Evolutionary conservation across 768 basidiomycete species (phyloP).

Genomic region (Multifurca ochricompacta): DNA sequence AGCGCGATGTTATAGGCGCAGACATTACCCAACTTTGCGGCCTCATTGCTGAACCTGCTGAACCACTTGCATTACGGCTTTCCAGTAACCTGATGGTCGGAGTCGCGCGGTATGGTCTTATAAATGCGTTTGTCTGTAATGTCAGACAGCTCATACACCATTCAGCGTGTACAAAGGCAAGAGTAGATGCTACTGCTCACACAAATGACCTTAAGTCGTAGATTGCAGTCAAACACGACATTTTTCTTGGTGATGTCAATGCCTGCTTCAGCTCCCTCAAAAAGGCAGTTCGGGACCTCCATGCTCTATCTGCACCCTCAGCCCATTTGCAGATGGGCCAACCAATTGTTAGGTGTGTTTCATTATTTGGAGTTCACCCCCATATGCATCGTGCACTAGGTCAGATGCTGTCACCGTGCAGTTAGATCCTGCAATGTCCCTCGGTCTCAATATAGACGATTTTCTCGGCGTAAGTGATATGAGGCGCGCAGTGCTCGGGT

Average conservation of each 20-base stretch:
- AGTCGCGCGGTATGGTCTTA: constrained; percentile 63
- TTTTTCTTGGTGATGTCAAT: constrained; percentile 73
- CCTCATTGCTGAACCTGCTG: constrained; percentile 73
- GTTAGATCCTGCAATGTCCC: constrained; percentile 22
- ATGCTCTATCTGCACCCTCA: constrained; percentile 36
- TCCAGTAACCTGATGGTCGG: constrained; percentile 89
- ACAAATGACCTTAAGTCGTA: neutral
- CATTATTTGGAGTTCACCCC: neutral
- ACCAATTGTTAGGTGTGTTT: constrained; percentile 49
- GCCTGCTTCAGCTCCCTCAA: constrained; percentile 70
- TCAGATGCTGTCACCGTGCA: constrained; percentile 30
- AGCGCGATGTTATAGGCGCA: constrained; percentile 74
- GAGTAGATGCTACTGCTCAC: neutral
- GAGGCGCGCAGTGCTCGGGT: neutral
- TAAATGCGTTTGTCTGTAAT: neutral
- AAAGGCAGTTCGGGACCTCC: constrained; percentile 66
- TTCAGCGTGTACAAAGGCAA: constrained; percentile 44
- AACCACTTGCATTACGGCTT: constrained; percentile 78
- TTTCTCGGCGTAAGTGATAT: constrained; percentile 15
- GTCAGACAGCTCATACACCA: neutral
- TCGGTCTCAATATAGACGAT: constrained; percentile 24
- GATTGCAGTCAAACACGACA: constrained; percentile 68
- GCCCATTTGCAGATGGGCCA: constrained; percentile 66
- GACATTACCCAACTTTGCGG: constrained; percentile 77
- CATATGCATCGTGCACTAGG: constrained; percentile 17